A percentile compares a stretch with the other conserved stretches of the same genome.
These are phyloP conservation scores for Starmerella apicola DNA, from an alignment of 805 yeast genomes.

Conservation along the genomic window DNA sequence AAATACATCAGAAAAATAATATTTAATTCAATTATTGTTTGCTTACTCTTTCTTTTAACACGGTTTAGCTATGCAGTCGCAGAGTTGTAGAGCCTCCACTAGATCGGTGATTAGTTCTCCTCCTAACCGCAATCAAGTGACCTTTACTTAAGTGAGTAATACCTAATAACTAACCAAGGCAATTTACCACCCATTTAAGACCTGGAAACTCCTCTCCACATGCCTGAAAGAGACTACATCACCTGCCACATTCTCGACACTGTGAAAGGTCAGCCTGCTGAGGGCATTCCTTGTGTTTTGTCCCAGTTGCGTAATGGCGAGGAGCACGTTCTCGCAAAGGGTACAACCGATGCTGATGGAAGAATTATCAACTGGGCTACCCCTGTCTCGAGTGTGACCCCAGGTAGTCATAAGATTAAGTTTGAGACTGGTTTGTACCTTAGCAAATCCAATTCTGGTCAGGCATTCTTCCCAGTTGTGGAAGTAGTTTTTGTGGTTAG, in stretches of 20 bases:
- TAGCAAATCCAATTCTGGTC: conserved; percentile 17
- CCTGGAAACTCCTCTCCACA: too few species aligned
- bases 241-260: conserved; percentile 90
- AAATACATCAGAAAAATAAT: too few species aligned
- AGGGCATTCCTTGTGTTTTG: conserved; percentile 51
- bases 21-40: too few species aligned
- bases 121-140: too few species aligned
- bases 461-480: conserved; percentile 67
- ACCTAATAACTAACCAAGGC: too few species aligned
- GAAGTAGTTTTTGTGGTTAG: conserved; percentile 64
- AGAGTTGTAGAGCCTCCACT: too few species aligned
- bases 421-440: conserved; percentile 67
- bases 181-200: too few species aligned
- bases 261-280: conserved; percentile 70
- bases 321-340: conserved; percentile 43
- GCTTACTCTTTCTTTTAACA: too few species aligned
- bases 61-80: too few species aligned
- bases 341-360: conserved; percentile 69
- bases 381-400: conserved; percentile 27
- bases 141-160: too few species aligned
- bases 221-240: conserved; percentile 52
- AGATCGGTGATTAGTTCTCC: too few species aligned
- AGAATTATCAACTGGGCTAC: conserved; percentile 56
- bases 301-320: conserved; percentile 20
- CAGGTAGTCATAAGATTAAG: conserved; percentile 64